These are phyloP conservation scores for Podospora didyma DNA, from an alignment of 495 filamentous ascomycete species.

Conservation along the genomic window DNA sequence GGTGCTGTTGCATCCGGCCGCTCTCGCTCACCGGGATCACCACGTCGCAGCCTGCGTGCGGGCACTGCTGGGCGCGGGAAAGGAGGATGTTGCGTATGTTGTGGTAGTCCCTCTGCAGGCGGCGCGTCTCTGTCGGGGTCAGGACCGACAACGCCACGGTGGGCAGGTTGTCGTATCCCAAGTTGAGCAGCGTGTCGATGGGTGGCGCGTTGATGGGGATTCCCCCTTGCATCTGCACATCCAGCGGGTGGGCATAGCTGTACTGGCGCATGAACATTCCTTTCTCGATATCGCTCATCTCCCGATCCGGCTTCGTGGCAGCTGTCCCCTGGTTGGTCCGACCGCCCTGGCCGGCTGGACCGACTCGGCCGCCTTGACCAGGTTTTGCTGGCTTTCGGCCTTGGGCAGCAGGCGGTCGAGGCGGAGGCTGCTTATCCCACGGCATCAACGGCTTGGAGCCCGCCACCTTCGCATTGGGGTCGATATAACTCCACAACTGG, in stretches of 20 bases:
- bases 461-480: background rate
- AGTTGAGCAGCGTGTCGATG: slow-evolving; percentile 30
- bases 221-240: slow-evolving; percentile 9
- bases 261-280: slow-evolving; percentile 9
- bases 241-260: slow-evolving; percentile 20
- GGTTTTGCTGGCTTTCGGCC: no score
- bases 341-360: no score
- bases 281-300: slow-evolving; percentile 1
- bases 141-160: slow-evolving; percentile 31
- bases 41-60: slow-evolving; percentile 26
- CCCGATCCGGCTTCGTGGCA: background rate
- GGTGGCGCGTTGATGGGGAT: slow-evolving; percentile 33
- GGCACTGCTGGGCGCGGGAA: slow-evolving; percentile 29
- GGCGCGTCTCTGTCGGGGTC: slow-evolving; percentile 35
- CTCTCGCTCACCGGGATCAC: slow-evolving; percentile 22
- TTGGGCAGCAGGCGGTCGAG: no score
- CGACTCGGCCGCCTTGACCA: no score
- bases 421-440: slow-evolving; percentile 4
- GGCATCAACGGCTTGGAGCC: slow-evolving; percentile 8
- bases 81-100: slow-evolving; percentile 31
- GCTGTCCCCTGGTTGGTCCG: no score
- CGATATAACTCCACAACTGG: slow-evolving; percentile 10
- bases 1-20: slow-evolving; percentile 25
- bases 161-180: slow-evolving; percentile 24
- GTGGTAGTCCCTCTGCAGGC: slow-evolving; percentile 29